A percentile compares a stretch with the other conserved stretches of the same genome.
Evolutionary conservation across 2,329 filamentous ascomycete genomes (phyloP).

Genomic region (Ophiostoma sp.): DNA sequence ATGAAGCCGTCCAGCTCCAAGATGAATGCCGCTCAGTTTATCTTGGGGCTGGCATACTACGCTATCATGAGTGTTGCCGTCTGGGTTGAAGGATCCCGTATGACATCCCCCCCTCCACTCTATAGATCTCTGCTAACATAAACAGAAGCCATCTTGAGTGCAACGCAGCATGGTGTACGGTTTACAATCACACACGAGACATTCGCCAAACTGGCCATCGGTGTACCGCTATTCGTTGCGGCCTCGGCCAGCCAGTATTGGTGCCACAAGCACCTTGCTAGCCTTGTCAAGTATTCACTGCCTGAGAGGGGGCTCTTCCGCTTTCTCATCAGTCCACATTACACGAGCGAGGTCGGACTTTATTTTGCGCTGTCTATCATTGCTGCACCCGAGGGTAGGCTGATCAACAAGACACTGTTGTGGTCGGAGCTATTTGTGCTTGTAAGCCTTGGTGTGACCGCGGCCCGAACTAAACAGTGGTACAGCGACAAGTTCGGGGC

Average conservation of each 20-base stretch:
- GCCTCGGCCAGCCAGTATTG: slow-evolving; percentile 70
- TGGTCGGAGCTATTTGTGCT: slow-evolving; percentile 67
- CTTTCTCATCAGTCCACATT: slow-evolving; percentile 77
- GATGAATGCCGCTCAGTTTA: slow-evolving; percentile 85
- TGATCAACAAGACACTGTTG: slow-evolving; percentile 67
- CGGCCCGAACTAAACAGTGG: slow-evolving; percentile 71
- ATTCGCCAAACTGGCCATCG: slow-evolving; percentile 47
- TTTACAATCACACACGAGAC: background rate
- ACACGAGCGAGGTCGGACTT: slow-evolving; percentile 78
- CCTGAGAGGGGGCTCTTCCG: slow-evolving; percentile 68
- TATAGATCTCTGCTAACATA: background rate
- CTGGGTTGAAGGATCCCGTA: slow-evolving; percentile 79
- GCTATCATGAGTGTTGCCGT: slow-evolving; percentile 64
- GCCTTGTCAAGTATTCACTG: slow-evolving; percentile 74
- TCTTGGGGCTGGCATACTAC: slow-evolving; percentile 75
- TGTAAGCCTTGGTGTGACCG: slow-evolving; percentile 76
- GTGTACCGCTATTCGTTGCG: slow-evolving; percentile 59
- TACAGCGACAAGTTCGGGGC: slow-evolving; percentile 69
- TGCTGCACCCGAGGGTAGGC: slow-evolving; percentile 60
- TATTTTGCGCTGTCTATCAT: slow-evolving; percentile 73
- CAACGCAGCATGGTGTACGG: slow-evolving; percentile 29
- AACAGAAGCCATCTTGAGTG: slow-evolving; percentile 27
- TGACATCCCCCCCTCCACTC: too few species aligned
- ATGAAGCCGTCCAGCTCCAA: slow-evolving; percentile 61
- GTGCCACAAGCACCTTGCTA: slow-evolving; percentile 64